Conservation (phyloP, 208 protist genomes). For the Crithidia acanthocephali region DNA sequence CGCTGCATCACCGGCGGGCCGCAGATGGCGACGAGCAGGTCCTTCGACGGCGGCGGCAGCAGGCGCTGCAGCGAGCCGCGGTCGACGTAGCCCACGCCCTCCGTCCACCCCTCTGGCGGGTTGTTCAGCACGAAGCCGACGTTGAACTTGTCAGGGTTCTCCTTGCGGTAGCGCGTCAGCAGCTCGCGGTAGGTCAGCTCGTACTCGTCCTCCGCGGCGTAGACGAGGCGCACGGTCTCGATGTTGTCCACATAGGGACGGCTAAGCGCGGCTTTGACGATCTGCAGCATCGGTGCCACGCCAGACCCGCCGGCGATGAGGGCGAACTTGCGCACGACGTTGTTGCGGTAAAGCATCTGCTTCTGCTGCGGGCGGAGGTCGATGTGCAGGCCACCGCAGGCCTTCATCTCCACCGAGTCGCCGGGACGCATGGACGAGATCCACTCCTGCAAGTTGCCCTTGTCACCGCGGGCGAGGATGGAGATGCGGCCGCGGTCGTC, state of each 20-base stretch:
- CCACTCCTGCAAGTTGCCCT: conserved; percentile 59
- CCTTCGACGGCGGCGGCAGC: conserved; percentile 60
- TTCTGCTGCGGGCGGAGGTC: conserved; percentile 43
- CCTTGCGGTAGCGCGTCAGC: conserved; percentile 55
- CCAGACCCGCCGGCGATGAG: conserved; percentile 86
- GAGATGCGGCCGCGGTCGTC: conserved; percentile 69
- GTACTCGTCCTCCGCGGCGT: conserved; percentile 65
- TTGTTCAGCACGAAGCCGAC: conserved; percentile 71
- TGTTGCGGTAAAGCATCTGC: conserved; percentile 67
- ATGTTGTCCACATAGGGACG: conserved; percentile 57
- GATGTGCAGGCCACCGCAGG: conserved; percentile 59
- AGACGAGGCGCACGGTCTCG: conserved; percentile 65
- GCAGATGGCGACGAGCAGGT: conserved; percentile 77
- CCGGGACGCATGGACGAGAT: conserved; percentile 65
- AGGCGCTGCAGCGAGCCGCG: conserved; percentile 45
- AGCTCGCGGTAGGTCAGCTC: conserved; percentile 69
- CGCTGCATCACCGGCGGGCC: conserved; percentile 78
- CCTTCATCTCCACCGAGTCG: conserved; percentile 82
- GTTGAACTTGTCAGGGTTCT: conserved; percentile 58
- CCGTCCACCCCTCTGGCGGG: conserved; percentile 65
- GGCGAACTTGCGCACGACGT: conserved; percentile 51
- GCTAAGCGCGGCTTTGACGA: conserved; percentile 85
- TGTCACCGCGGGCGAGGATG: conserved; percentile 61
- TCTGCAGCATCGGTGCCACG: conserved; percentile 94
- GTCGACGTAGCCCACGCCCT: conserved; percentile 70